phyloP scores from a whole-genome alignment of 176 grass and related monocot genomes.

The Puya raimondii region DNA sequence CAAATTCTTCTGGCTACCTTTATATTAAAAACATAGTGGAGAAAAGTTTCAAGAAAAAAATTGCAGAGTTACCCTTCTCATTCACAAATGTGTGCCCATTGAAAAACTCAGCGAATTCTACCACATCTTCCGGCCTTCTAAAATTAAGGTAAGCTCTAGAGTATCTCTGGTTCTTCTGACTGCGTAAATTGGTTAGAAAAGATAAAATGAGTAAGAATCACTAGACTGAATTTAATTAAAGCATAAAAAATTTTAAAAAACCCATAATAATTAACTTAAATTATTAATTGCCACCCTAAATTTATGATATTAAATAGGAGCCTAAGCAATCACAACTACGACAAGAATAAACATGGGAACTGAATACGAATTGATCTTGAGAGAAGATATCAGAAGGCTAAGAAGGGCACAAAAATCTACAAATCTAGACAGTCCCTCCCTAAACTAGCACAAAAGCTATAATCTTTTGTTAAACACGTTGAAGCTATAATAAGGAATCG shows the following conservation, averaged over 20 bases:
- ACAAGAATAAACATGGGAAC: too few relatives aligned
- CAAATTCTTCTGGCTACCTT: too few relatives aligned
- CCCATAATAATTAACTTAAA: not conserved
- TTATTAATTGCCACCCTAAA: too few relatives aligned
- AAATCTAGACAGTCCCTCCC: too few relatives aligned
- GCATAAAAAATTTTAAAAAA: not conserved
- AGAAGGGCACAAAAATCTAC: too few relatives aligned
- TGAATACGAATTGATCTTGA: too few relatives aligned
- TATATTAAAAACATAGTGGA: not conserved
- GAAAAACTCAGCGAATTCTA: conserved; percentile 94
- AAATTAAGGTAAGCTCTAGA: conserved; percentile 81
- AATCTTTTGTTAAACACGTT: not conserved
- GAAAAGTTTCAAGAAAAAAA: not conserved
- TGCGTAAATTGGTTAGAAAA: conserved; percentile 21
- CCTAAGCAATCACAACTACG: too few relatives aligned
- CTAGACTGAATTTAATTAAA: not conserved
- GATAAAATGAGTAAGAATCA: not conserved
- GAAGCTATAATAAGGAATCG: not conserved
- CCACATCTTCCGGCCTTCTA: conserved; percentile 60
- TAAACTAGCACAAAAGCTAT: too few relatives aligned
- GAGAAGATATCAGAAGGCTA: too few relatives aligned
- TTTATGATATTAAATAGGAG: too few relatives aligned
- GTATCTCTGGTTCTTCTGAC: conserved; percentile 75
- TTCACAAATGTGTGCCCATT: conserved; percentile 84
- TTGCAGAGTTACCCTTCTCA: conserved; percentile 65